A percentile compares a stretch with the other conserved stretches of the same genome.
phyloP scores from a whole-genome alignment of 805 yeast genomes.

The Wickerhamomyces hampshirensis region DNA sequence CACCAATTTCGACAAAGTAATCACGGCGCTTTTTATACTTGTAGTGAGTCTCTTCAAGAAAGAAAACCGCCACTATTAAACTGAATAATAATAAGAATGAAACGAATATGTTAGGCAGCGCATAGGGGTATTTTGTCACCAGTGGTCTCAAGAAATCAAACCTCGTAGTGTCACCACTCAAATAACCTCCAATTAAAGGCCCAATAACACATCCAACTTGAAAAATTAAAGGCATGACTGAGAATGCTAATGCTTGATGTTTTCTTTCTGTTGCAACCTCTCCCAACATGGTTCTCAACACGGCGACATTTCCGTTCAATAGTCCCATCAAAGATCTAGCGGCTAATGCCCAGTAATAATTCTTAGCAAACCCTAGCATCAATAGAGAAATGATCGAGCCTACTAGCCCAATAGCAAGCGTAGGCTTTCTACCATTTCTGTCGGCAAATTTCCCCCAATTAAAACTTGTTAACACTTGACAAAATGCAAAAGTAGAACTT shows the following conservation, averaged over 20 bases:
- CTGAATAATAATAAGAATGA: slow-evolving; percentile 33
- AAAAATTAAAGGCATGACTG: slow-evolving; percentile 57
- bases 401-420: slow-evolving; percentile 44
- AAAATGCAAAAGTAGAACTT: slow-evolving; percentile 57
- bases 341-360: slow-evolving; percentile 45
- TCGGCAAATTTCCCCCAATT: slow-evolving; percentile 60
- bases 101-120: slow-evolving; percentile 48
- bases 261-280: slow-evolving; percentile 51
- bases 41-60: slow-evolving; percentile 51
- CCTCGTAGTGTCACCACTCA: slow-evolving; percentile 33
- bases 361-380: slow-evolving; percentile 49
- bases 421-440: slow-evolving; percentile 50
- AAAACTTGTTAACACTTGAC: slow-evolving; percentile 52
- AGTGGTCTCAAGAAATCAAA: slow-evolving; percentile 25
- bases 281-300: slow-evolving; percentile 57
- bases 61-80: slow-evolving; percentile 36
- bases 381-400: slow-evolving; percentile 48
- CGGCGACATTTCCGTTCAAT: slow-evolving; percentile 61
- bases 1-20: slow-evolving; percentile 42
- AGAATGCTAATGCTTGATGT: slow-evolving; percentile 61
- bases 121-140: slow-evolving; percentile 41
- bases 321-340: slow-evolving; percentile 53
- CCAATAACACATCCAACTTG: slow-evolving; percentile 59
- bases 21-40: slow-evolving; percentile 35
- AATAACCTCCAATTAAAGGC: slow-evolving; percentile 51